Evolutionary conservation across 305 asterid species (phyloP).

Genomic region (Solanum hybrid): DNA sequence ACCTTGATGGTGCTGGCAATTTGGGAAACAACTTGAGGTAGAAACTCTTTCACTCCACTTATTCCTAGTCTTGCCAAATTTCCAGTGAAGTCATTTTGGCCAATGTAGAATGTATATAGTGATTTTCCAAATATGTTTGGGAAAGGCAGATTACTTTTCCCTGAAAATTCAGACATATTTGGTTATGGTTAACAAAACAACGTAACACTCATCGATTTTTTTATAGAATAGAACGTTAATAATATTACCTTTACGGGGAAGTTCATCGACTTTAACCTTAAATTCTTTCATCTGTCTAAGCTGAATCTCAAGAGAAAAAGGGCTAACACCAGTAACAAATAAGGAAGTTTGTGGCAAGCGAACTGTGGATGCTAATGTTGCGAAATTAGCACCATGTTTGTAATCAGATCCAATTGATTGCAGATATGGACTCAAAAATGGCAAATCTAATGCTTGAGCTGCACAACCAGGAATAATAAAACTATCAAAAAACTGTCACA

Average conservation of each 20-base stretch:
- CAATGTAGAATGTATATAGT: conserved; percentile 73
- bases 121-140: conserved; percentile 50
- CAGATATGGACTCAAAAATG: conserved; percentile 70
- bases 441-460: conserved; percentile 69
- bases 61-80: conserved; percentile 40
- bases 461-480: conserved; percentile 8
- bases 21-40: conserved; percentile 60
- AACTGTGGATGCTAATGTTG: conserved; percentile 74
- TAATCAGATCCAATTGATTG: conserved; percentile 71
- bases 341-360: conserved; percentile 57
- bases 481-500: not conserved
- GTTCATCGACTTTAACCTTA: conserved; percentile 41
- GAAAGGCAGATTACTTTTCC: conserved; percentile 34
- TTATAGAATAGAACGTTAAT: not conserved
- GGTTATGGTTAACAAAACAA: not conserved
- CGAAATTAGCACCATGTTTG: conserved; percentile 83
- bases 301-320: conserved; percentile 70
- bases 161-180: conserved; percentile 9
- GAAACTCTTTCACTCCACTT: conserved; percentile 41
- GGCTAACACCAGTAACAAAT: conserved; percentile 72
- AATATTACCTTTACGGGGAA: conserved; percentile 30
- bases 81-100: conserved; percentile 82
- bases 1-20: conserved; percentile 66
- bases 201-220: not conserved
- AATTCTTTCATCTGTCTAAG: conserved; percentile 63